Base-by-base conservation (phyloP, 768 basidiomycete genomes). In the Sporobolomyces pararoseus region DNA sequence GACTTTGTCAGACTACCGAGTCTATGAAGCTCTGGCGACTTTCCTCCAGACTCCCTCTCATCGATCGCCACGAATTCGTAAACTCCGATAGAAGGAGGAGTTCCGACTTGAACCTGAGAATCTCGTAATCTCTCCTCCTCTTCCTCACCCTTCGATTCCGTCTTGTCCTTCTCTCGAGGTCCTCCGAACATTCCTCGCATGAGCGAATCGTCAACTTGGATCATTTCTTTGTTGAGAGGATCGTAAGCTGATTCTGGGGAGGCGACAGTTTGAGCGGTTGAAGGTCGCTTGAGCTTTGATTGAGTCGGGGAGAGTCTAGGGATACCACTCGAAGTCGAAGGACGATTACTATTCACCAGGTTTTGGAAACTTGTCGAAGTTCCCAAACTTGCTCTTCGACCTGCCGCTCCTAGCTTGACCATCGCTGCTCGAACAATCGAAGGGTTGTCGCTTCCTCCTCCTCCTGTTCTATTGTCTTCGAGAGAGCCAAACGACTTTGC, bases 61-160 rank as follows among this genome's bases (percentile, higher is more conserved):
- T 68, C 66, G 6, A 35, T 4, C 60, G 31, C 42, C 44, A 68
- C 66, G 19, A 68, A 68, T 25, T 68, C 59, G 29, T 29, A 35
- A 6, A 68, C 59, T 13, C 58, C 66, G 29, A 67, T 21, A 9
- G 39, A 9, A 13, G 58, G 21, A 7, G 25, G 58, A n/a, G 23
- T 34, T 17, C 32, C 9, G 12, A 7, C 53, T 10, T 29, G 27
- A 29, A 52, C 31, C 31, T 32, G 13, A 19, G 34, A 37, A 25
- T 23, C 35, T 23, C 37, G 3, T 23, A 57, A 42, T 21, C 21
- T 57, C n/a, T 57, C 42, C 42, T 59, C 17, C 39, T 7, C 53
- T 19, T 23, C 23, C 16, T 42, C 27, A 1, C 25, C 52, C 19
- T 63, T n/a, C 59, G 46, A 23, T n/a, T n/a, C n/a, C n/a, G n/a